Evolutionary conservation across 352 stramenopile species (phyloP), one percentile per base, ranked within the genome.

Genomic region (Pythium sp.): DNA sequence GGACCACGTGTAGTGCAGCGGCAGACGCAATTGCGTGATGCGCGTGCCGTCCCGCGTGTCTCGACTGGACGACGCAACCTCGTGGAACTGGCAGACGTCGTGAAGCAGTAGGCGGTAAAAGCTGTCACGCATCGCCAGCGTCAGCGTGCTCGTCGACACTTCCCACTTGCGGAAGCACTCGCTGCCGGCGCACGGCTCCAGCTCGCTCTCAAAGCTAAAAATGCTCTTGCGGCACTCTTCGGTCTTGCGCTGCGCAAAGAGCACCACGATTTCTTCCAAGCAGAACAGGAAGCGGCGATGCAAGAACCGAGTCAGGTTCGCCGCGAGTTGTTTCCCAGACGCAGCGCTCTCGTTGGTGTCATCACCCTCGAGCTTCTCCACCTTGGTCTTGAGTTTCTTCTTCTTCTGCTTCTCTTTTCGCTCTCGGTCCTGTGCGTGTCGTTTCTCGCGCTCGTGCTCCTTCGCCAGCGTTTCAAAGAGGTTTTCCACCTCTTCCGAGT

Each of bases 201-300:
- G 64, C 32, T 91, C 85, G 8, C 72, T 64, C 60, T 87, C 62
- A 51, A 85, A 91, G 18, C 51, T 32, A 1, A 64, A 56, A 34
- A 94, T 87, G 28, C 79, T 71, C 14, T 58, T 26, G 20, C 83
- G 77, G 58, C 86, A 94, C 57, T 77, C 81, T 15, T 86, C 73
- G 0, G 80, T 92, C 61, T 92, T 78, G 26, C 79, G 80, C 70
- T 90, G 84, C 0, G 86, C 86, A 70, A 94, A 94, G 5, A 90
- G 73, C 3, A 94, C 67, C 12, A 94, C 70, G 30, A 94, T 77
- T 49, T 90, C 83, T 65, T 92, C 86, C 0, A 94, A 72, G 58
- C 86, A 93, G 38, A 87, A 93, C 14, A 94, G 76, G 66, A 94
- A 94, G 3, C 86, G 80, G 2, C 86, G 86, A 46, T 94, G 86